Evolutionary conservation across 2,329 filamentous ascomycete genomes (phyloP), one percentile per base, ranked within the genome.

Genomic region (Dactylellina leptospora): DNA sequence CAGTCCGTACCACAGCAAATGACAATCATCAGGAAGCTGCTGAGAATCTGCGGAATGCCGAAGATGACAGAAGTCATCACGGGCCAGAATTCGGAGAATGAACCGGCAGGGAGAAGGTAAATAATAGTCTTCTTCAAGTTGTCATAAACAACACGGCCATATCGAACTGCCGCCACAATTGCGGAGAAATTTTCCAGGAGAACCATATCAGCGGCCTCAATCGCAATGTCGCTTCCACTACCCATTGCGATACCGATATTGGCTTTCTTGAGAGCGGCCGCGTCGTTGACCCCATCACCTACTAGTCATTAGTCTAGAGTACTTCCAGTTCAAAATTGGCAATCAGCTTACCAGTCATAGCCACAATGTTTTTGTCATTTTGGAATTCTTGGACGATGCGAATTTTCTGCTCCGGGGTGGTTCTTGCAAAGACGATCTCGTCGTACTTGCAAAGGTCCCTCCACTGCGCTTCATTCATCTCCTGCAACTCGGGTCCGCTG

Each of bases 301-400:
- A 63, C 4, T 0, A 13, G 11, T 13, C n/a, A 20, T 62, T 62
- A 62, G 47, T 16, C 10, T 30, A 8, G 3, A 13, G 8, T 48
- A 16, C 2, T 9, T 13, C 45, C 8, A 18, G 22, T 6, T 33
- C 3, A 11, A 30, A 3, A 4, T 11, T 10, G 11, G 1, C 2
- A 1, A 5, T 4, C 8, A 33, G 25, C 27, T 47, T 54, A 64
- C 82, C 81, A 1, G 81, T 82, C 82, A 83, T 84, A 4, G 82
- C 85, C 4, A 87, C 85, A 28, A 85, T 84, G 42, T 86, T 81
- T 3, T 85, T 82, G 6, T 85, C 82, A 0, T 82, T 79, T 77
- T 91, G 89, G 72, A 92, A 88, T 78, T 90, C 89, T 27, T 85
- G 85, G n/a, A 93, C 89, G 72, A 92, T 92, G 30, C 88, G 86